Base-by-base conservation (phyloP, 805 yeast genomes). In the Myxozyma neotropica region DNA sequence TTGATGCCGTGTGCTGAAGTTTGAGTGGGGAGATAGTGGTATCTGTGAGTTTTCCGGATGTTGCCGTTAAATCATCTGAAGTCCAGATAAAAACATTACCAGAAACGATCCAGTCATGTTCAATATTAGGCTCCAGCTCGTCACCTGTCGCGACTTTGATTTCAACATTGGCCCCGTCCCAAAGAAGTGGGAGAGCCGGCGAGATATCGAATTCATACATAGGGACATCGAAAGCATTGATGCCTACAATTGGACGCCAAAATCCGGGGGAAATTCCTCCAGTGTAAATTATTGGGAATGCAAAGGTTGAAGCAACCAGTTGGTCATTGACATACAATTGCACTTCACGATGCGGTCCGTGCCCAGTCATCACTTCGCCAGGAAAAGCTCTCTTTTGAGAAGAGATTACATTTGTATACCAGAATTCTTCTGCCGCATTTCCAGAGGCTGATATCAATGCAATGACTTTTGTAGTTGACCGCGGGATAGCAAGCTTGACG, bases 61-160 rank as follows among this genome's bases (percentile, higher is more conserved):
- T 59, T 1, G 55, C 57, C 4, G 31, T 50, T 10, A 48, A 26
- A 5, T 33, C 39, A 19, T 15, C 45, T 7, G 60, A 59, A 2
- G 55, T 31, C 65, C 65, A 61, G 26, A 45, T 51, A 13, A 58
- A 47, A 10, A 61, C 13, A 23, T 60, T 59, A n/a, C 61, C 65
- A 4, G 62, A 57, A 15, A 61, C 65, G 26, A 61, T 51, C 65
- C 65, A 61, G 47, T 61, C 64, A 13, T 45, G 39, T 8, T 49
- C 64, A 29, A 59, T 55, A 15, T 33, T 40, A 26, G 53, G 50
- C 45, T 61, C 60, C 15, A 26, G 23, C 89, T 97, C 78, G 90
- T 97, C 55, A 96, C 96, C 53, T 90, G 98, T 1, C 96, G 90
- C 31, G 97, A 93, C 76, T 97, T 79, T 82, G 48, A 88, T 73